Evolutionary conservation across 306 rosid species (phyloP), one percentile per base, ranked within the genome.

Genomic region (Abrus precatorius): DNA sequence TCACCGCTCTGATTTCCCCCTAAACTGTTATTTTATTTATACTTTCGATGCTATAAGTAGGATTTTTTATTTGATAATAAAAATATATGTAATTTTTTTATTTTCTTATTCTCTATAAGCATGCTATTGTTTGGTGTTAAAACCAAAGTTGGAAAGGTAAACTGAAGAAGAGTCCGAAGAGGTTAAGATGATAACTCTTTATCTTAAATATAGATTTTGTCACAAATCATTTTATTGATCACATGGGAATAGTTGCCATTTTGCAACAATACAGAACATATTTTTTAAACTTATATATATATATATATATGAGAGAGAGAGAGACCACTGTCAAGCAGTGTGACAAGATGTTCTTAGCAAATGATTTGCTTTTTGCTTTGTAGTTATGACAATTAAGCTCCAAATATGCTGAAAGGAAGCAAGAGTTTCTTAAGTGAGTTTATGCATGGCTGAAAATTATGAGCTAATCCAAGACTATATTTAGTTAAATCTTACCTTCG

Each of bases 401-500:
- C 67, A 60, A 87, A 75, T 40, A 78, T 80, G 83, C 84, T 83
- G 82, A 66, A 79, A 83, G 32, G 47, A 38, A 61, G 30, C 32
- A 43, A 53, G 48, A 54, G 38, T 67, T 59, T 75, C 20, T 60
- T 61, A 9, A 80, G 20, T 20, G 20, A 20, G 49, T 32, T 72
- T 60, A 29, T 45, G 29, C 53, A 27, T 32, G 1, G 30, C 10
- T 9, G 56, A 60, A 69, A 41, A 79, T 77, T 69, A 34, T 9
- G 65, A 52, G 41, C 54, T 33, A 55, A 57, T 9, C 52, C 13
- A 29, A 44, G 57, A 47, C 12, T 32, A 38, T 4, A 20, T 11
- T 45, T 43, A 50, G 53, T 14, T 59, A 48, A 67, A 52, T 62
- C 80, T 92, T 82, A 91, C 93, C 91, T 90, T 65, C 87, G 91